phyloP scores from a whole-genome alignment of 257 asterid species.

The Capsicum pubescens region DNA sequence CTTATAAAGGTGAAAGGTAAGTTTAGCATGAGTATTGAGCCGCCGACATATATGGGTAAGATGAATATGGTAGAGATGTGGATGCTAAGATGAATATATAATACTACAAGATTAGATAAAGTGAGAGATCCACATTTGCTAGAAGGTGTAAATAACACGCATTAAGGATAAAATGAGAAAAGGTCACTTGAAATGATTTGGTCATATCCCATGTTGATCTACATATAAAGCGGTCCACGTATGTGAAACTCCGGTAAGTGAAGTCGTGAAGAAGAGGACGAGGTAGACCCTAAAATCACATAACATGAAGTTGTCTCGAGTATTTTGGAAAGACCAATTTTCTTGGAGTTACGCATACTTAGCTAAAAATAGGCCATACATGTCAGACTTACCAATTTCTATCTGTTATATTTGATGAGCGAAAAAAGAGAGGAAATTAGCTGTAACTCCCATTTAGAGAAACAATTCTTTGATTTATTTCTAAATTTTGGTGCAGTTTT shows the following conservation, averaged over 20 bases:
- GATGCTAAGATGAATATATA: not conserved
- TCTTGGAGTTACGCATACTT: not conserved
- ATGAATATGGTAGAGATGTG: not conserved
- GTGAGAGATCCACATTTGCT: not conserved
- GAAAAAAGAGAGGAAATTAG: not conserved
- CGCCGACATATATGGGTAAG: not conserved
- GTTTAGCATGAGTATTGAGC: not conserved
- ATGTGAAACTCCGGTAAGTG: not conserved
- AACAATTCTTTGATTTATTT: not conserved
- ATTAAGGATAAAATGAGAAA: not conserved
- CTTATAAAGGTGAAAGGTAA: not conserved
- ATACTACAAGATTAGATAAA: not conserved
- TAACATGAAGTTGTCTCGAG: not conserved
- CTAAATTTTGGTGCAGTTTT: not conserved
- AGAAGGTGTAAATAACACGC: not conserved
- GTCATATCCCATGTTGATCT: not conserved
- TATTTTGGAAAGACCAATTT: not conserved
- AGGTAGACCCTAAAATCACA: not conserved
- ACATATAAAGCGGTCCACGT: not conserved
- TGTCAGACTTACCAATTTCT: not conserved
- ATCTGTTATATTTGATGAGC: not conserved
- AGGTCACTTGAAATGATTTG: not conserved
- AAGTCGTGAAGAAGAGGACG: not conserved
- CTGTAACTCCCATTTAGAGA: not conserved
- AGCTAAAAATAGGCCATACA: not conserved